phyloP scores from a whole-genome alignment of 345 rosid species.

The Stellera chamaejasme region DNA sequence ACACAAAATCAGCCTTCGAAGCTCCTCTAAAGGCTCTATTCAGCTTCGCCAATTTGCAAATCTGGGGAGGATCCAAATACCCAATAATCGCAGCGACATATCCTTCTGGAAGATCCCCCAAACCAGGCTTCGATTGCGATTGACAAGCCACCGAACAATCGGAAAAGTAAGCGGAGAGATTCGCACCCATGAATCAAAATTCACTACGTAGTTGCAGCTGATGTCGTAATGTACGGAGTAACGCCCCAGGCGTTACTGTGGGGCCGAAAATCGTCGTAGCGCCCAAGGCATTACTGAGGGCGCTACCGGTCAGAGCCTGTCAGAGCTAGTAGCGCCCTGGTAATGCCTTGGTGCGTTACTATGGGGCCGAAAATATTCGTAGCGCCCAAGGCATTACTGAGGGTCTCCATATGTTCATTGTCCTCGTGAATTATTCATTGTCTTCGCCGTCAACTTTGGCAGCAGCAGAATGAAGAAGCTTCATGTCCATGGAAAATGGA shows the following conservation, averaged over 20 bases:
- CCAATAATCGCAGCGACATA: slow-evolving; percentile 64
- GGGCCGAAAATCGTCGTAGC: too few relatives aligned
- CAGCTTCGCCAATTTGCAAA: slow-evolving; percentile 60
- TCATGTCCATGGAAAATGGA: too few relatives aligned
- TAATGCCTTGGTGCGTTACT: too few relatives aligned
- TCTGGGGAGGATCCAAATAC: slow-evolving; percentile 74
- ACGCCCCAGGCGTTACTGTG: too few relatives aligned
- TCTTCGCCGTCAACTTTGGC: slow-evolving; percentile 32
- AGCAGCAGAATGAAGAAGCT: slow-evolving; percentile 17
- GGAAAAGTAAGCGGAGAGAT: slow-evolving; percentile 33
- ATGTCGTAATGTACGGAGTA: too few relatives aligned
- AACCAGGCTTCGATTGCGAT: slow-evolving; percentile 25
- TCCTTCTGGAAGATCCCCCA: slow-evolving; percentile 80
- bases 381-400: too few relatives aligned
- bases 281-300: too few relatives aligned
- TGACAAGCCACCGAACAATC: slow-evolving; percentile 10
- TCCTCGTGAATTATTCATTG: slow-evolving; percentile 56
- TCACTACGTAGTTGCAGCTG: too few relatives aligned
- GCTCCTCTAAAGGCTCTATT: slow-evolving; percentile 84
- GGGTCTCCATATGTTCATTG: too few relatives aligned
- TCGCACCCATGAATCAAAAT: slow-evolving; percentile 51
- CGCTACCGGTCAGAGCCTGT: too few relatives aligned
- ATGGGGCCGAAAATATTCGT: too few relatives aligned
- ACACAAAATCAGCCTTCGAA: slow-evolving; percentile 89
- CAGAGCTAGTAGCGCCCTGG: too few relatives aligned